Evolutionary conservation across 2,329 filamentous ascomycete species (phyloP).

Genomic region (Lasiodiplodia hormozganensis): DNA sequence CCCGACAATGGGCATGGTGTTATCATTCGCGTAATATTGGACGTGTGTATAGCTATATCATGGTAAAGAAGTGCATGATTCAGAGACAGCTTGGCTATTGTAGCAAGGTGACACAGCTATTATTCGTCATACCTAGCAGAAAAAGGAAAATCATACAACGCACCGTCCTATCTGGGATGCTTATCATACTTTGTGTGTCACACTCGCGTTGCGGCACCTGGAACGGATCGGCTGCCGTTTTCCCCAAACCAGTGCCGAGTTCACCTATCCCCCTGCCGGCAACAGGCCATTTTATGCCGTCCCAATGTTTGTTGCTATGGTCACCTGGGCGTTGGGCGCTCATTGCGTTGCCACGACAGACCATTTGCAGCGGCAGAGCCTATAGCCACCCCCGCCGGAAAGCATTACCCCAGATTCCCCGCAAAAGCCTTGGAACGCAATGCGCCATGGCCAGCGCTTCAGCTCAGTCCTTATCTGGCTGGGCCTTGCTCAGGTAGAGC

Average conservation of each 20-base stretch:
- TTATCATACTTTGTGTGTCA: slow-evolving; percentile 15
- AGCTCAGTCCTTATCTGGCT: slow-evolving; percentile 7
- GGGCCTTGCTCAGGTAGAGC: not conserved
- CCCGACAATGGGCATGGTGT: not conserved
- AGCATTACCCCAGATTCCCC: slow-evolving; percentile 24
- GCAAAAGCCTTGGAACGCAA: slow-evolving; percentile 1
- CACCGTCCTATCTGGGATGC: not conserved
- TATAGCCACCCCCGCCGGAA: slow-evolving; percentile 10
- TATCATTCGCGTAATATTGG: not conserved
- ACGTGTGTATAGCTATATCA: not conserved
- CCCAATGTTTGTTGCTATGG: not conserved
- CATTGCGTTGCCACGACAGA: not conserved
- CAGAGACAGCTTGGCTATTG: not conserved
- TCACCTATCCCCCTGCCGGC: not conserved
- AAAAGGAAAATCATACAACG: not conserved
- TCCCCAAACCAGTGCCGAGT: not conserved
- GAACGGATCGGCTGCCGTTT: not conserved
- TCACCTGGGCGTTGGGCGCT: slow-evolving; percentile 1
- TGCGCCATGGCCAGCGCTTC: not conserved
- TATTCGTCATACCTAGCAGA: not conserved
- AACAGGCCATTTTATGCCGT: slow-evolving; percentile 4
- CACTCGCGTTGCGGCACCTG: not conserved
- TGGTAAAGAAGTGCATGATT: not conserved
- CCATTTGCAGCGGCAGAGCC: not conserved
- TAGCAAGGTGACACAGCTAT: not conserved